Evolutionary conservation across 2,329 filamentous ascomycete genomes (phyloP).

Genomic region (Penicillium sclerotigenum): DNA sequence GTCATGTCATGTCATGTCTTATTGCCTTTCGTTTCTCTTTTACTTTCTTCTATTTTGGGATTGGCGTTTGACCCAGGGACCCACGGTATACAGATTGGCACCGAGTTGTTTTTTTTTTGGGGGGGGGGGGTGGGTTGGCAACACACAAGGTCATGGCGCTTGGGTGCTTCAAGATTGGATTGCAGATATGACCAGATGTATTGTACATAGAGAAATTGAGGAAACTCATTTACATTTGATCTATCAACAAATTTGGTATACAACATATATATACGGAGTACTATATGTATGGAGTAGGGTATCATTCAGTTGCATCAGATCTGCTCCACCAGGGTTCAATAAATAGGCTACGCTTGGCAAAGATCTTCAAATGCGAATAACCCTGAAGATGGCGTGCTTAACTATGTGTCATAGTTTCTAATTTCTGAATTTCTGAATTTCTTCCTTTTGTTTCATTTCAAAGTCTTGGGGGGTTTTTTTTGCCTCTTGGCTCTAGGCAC

Average conservation of each 20-base stretch:
- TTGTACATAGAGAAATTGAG: conserved; percentile 26
- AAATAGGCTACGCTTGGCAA: neutral
- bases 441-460: neutral
- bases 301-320: neutral
- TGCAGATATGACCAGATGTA: conserved; percentile 19
- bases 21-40: neutral
- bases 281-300: neutral
- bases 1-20: neutral
- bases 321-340: neutral
- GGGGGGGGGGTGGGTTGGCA: no score
- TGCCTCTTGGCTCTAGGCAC: neutral
- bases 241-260: no score
- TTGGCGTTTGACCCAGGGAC: conserved; percentile 17
- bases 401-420: conserved; percentile 2
- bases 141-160: conserved; percentile 22
- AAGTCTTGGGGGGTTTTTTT: neutral
- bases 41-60: neutral
- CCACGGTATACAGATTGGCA: conserved; percentile 25
- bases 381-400: conserved; percentile 5
- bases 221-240: conserved; percentile 4
- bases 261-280: no score
- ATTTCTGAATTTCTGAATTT: neutral
- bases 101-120: conserved; percentile 5
- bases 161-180: conserved; percentile 5
- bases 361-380: neutral